Base-by-base conservation (phyloP, 257 asterid species). In the Cruciata laevipes region DNA sequence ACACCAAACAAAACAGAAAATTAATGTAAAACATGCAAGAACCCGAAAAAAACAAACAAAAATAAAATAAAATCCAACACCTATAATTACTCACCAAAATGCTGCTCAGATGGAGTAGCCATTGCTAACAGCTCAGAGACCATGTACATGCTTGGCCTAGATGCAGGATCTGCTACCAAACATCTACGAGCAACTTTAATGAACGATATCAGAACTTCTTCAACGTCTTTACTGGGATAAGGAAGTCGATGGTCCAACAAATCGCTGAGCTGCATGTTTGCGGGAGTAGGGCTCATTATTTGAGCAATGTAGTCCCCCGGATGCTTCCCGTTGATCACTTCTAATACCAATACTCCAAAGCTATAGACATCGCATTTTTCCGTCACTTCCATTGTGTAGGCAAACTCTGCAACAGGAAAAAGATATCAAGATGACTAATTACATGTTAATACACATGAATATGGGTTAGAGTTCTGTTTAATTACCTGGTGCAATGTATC, bases 401-500 rank as follows among this genome's bases (percentile, higher is more conserved):
- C 78, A 61, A 75, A 73, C 58, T 76, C 65, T 56, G 65, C 38
- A 51, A 61, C 0, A 9, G 25, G 13, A n/a, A 67, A 7, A 1
- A 53, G 12, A 21, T 53, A 53, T 53, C 25, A 53, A 53, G 30
- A 53, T 6, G 27, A 53, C 30, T 53, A 53, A 21, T 16, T 47
- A 47, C 55, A 47, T 47, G 2, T 47, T 3, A 4, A 47, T 47
- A 20, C 55, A 47, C 8, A 16, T 47, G 8, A 47, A 0, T 14
- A 47, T 27, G 51, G 44, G 20, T 40, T 30, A 18, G 53, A 30
- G 4, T 1, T 66, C 30, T 0, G 20, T 3, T 53, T 5, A n/a
- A 12, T 60, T 65, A 77, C 85, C 82, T 44, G 82, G 82, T 69
- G 85, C 85, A n/a, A 74, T 61, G 71, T 81, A 78, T 44, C 86